Evolutionary conservation across 495 filamentous ascomycete genomes (phyloP), one percentile per base, ranked within the genome.

Genomic region (Ramalina peruviana): DNA sequence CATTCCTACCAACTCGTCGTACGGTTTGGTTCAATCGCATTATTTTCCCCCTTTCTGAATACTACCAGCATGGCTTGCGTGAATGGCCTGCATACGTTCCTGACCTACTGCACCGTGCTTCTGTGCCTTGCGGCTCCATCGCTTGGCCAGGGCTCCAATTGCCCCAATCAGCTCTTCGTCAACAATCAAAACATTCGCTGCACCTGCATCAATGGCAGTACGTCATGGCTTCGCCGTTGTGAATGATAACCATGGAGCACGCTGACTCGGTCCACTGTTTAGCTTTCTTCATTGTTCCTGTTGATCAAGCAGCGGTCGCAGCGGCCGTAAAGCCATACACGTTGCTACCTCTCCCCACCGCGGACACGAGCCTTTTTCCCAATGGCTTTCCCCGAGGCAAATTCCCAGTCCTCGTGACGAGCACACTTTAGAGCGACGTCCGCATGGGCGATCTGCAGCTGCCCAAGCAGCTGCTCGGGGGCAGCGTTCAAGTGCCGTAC

Each of bases 281-380:
- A 54, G 52, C 52, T 20, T 54, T 17, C 36, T 50, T 54, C 41
- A 50, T 54, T 19, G 33, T 54, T 25, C 47, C 52, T 6, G 47
- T 50, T n/a, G 36, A 38, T 20, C 44, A 16, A 1, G 33, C 52
- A 21, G 12, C 42, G 2, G 41, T 52, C 5, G 16, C 30, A 23
- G 20, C 6, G 12, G 33, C 39, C 13, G 50, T 52, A 11, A 23
- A 27, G 15, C 50, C 50, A 20, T 54, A 50, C 47, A 46, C 25
- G 0, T 43, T 54, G 10, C n/a, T 54, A 6, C 45, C 46, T 5
- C 47, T 46, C 15, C 52, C 52, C 15, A 40, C 36, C 19, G n/a
- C n/a, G 19, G 52, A 54, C 21, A 38, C 15, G 17, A 15, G 40
- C 11, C 40, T 54, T n/a, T 54, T 54, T 17, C 52, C 52, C 0